phyloP scores from a whole-genome alignment of 176 grass and related monocot species.

The Eleusine coracana region DNA sequence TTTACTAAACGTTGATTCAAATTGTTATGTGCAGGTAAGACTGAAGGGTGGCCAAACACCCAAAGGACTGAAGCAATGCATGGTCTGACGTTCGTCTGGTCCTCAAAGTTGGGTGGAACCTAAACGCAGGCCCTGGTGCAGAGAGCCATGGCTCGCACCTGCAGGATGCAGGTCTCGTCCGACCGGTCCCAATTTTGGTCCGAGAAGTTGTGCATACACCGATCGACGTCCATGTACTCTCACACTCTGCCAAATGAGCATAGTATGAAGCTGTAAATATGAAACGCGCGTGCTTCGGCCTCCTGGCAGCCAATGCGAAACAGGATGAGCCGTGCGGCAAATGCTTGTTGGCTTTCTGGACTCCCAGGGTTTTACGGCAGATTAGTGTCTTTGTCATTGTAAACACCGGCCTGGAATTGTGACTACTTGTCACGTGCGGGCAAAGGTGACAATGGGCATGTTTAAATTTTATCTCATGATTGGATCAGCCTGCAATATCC shows the following conservation, averaged over 20 bases:
- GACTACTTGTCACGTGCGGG: slow-evolving; percentile 23
- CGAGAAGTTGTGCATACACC: slow-evolving; percentile 32
- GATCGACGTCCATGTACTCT: neutral
- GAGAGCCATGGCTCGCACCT: neutral
- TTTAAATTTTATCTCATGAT: neutral
- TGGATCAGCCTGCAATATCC: neutral
- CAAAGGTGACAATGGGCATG: neutral
- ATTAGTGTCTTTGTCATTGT: neutral
- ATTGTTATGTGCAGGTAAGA: slow-evolving; percentile 39
- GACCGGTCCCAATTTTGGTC: slow-evolving; percentile 39
- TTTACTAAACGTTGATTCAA: slow-evolving; percentile 3
- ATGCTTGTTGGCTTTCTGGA: slow-evolving; percentile 19
- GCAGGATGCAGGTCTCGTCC: slow-evolving; percentile 1
- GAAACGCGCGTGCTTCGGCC: slow-evolving; percentile 55
- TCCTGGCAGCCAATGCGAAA: slow-evolving; percentile 43
- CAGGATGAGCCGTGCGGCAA: slow-evolving; percentile 53
- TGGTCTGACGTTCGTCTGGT: slow-evolving; percentile 27
- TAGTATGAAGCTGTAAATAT: slow-evolving; percentile 40
- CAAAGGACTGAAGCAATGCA: slow-evolving; percentile 53
- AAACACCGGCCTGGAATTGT: slow-evolving; percentile 16
- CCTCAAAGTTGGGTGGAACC: neutral
- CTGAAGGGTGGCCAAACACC: slow-evolving; percentile 55
- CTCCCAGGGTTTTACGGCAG: neutral
- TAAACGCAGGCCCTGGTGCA: neutral
- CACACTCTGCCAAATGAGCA: neutral